phyloP scores from a whole-genome alignment of 2,329 filamentous ascomycete species.

The Sporothrix dimorphospora region DNA sequence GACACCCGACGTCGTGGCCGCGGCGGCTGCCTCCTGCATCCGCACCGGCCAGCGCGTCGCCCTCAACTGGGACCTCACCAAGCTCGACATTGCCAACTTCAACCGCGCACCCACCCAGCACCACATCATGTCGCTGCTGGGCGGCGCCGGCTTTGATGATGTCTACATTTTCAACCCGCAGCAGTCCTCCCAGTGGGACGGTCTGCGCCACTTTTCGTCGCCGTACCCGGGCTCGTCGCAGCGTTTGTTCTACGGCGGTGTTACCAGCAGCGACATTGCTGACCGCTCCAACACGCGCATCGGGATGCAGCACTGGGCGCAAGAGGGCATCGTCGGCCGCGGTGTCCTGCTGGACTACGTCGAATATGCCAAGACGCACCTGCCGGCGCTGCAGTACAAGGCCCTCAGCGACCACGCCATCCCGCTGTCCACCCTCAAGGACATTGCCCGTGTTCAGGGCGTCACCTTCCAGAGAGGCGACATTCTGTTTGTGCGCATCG shows the following conservation, averaged over 20 bases:
- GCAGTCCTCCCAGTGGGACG: constrained; percentile 53
- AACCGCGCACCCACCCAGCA: constrained; percentile 36
- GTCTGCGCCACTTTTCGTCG: constrained; percentile 53
- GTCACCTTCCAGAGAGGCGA: constrained; percentile 54
- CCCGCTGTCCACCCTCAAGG: constrained; percentile 37
- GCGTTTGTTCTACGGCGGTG: constrained; percentile 54
- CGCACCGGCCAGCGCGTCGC: constrained; percentile 54
- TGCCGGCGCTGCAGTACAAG: constrained; percentile 38
- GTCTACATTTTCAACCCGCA: constrained; percentile 52
- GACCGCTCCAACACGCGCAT: constrained; percentile 49
- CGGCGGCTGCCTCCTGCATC: constrained; percentile 54
- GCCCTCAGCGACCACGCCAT: constrained; percentile 48
- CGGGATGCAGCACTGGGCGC: constrained; percentile 41
- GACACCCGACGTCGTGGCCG: constrained; percentile 55
- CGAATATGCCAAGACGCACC: constrained; percentile 42
- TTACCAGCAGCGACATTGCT: constrained; percentile 49
- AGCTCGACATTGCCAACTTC: constrained; percentile 40
- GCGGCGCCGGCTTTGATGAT: constrained; percentile 41
- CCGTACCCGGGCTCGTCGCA: constrained; percentile 43
- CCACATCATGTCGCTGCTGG: constrained; percentile 47
- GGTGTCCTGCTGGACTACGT: constrained; percentile 57
- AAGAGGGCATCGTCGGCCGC: constrained; percentile 54
- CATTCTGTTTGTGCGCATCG: constrained; percentile 54
- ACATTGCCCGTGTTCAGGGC: constrained; percentile 47
- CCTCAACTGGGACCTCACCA: constrained; percentile 48